Evolutionary conservation across 306 rosid species (phyloP).

Genomic region (Cicer cuneatum): DNA sequence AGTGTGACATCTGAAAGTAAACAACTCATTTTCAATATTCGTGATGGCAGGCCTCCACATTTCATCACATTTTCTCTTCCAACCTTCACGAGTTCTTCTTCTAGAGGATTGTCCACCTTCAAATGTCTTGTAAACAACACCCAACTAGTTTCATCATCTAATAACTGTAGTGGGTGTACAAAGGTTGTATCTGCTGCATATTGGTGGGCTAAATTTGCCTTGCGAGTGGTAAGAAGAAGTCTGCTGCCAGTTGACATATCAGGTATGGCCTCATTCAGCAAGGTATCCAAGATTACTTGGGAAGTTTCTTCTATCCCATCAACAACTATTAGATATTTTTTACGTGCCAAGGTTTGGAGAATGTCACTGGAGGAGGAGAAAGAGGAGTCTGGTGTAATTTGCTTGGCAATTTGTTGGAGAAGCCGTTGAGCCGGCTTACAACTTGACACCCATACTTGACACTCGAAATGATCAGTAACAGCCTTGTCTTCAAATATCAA

Average conservation of each 20-base stretch:
- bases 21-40: not conserved
- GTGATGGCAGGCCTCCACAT: slow-evolving; percentile 44
- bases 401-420: not conserved
- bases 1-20: not conserved
- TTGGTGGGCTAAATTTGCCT: not conserved
- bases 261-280: not conserved
- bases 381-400: not conserved
- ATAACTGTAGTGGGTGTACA: slow-evolving; percentile 23
- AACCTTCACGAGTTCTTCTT: not conserved
- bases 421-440: not conserved
- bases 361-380: no score
- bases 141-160: slow-evolving; percentile 42
- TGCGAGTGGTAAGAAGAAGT: slow-evolving; percentile 39
- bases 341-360: not conserved
- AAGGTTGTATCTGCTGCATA: not conserved
- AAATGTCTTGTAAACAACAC: not conserved
- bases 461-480: not conserved
- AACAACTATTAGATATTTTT: slow-evolving; percentile 35
- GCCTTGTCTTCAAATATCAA: slow-evolving; percentile 15
- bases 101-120: not conserved
- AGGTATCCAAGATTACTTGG: not conserved
- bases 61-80: slow-evolving; percentile 13
- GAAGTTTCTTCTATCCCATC: slow-evolving; percentile 29
- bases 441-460: slow-evolving; percentile 28
- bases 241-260: slow-evolving; percentile 11